Evolutionary conservation across 1,284 basidiomycete species (phyloP), one percentile per base, ranked within the genome.

Genomic region (Trametes hirsuta): DNA sequence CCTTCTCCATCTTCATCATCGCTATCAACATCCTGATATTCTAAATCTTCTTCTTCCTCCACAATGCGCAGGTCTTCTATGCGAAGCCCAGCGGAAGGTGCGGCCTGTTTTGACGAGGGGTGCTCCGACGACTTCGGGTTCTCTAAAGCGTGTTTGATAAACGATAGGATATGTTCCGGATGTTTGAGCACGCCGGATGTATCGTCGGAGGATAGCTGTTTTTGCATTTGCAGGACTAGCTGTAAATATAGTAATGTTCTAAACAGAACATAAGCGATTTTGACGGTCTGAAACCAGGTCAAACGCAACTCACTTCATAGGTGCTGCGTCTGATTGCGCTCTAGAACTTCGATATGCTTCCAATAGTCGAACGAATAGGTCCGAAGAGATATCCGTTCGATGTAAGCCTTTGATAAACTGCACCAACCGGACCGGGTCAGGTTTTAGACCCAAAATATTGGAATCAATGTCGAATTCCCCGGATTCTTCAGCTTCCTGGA

Each of bases 171-270:
- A 59, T 94, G 87, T 12, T 83, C 81, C 0, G 91, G 87, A 53
- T 87, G 84, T 52, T 80, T 83, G 47, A 95, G 79, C n/a, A 94
- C 83, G 59, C 82, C 86, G 2, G 83, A 80, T 0, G 82, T 74
- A n/a, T 79, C 81, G 15, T 78, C 77, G 34, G 75, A 72, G 0
- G 87, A 83, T 3, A 93, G 74, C 46, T 84, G 81, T 2, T 83
- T 80, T 68, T 95, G 91, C 79, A 95, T 89, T 67, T 90, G 85
- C 63, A 94, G 78, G 24, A 93, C 85, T 36, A 95, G 77, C 68
- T 94, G 91, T 21, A 95, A 79, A 66, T 87, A 86, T 3, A 91
- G 77, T 25, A 96, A 70, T 0, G 79, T 76, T 56, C 82, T 81
- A 37, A 18, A 5, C 9, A 25, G 11, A 9, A 24, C 18, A 22